Conservation (phyloP, 208 protist species). For the Leishmania martiniquensis region DNA sequence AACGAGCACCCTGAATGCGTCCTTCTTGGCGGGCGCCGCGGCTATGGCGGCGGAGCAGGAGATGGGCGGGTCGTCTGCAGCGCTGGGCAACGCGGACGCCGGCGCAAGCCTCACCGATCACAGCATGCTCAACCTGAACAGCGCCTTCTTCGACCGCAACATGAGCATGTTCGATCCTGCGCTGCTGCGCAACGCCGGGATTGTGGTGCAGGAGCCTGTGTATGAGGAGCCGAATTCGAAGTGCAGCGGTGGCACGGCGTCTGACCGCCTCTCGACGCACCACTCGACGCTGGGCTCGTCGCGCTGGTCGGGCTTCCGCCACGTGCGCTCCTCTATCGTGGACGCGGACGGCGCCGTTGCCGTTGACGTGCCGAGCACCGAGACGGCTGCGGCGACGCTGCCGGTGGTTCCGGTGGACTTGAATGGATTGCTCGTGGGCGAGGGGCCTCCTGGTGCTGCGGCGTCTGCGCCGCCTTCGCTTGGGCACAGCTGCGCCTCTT, state of each 20-base stretch:
- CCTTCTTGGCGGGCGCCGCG: slow-evolving; percentile 7
- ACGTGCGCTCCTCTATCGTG: not conserved
- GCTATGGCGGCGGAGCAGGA: slow-evolving; percentile 5
- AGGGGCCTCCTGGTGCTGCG: not conserved
- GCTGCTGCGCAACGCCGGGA: slow-evolving; percentile 28
- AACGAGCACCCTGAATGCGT: not conserved
- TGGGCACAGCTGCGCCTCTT: not conserved
- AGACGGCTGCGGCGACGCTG: not conserved
- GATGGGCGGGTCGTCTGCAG: not conserved
- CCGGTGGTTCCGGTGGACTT: not conserved
- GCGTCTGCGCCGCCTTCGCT: slow-evolving; percentile 1
- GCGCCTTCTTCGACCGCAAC: slow-evolving; percentile 17
- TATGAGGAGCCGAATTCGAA: slow-evolving; percentile 14
- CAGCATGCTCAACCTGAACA: slow-evolving; percentile 28
- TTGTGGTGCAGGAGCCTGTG: slow-evolving; percentile 32
- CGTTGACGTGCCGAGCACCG: not conserved
- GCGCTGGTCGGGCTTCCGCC: not conserved
- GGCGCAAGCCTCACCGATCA: slow-evolving; percentile 10
- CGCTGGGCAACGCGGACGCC: not conserved
- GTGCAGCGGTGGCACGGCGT: slow-evolving; percentile 1
- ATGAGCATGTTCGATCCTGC: slow-evolving; percentile 21
- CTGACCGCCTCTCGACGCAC: slow-evolving; percentile 5
- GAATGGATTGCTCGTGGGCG: not conserved
- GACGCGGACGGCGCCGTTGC: not conserved
- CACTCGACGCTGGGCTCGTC: slow-evolving; percentile 14